Conservation (phyloP, 2,329 filamentous ascomycete genomes). For the Fusarium chlamydosporum region DNA sequence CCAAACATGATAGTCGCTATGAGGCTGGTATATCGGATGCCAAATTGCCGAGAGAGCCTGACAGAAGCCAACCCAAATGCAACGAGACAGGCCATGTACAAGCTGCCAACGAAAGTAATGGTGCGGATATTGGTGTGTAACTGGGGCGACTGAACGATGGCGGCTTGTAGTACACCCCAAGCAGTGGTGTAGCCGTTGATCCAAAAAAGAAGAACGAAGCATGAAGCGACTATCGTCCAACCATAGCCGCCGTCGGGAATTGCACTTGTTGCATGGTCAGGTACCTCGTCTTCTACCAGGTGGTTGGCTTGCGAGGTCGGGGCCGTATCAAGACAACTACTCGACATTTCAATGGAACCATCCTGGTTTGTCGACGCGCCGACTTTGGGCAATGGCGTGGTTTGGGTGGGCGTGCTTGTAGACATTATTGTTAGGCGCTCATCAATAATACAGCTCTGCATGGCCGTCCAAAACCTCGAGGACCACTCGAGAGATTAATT, state of each 20-base stretch:
- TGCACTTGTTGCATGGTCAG: slow-evolving; percentile 8
- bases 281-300: not conserved
- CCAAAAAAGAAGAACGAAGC: slow-evolving; percentile 8
- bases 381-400: not conserved
- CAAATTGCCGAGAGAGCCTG: not conserved
- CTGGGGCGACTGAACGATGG: not conserved
- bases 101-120: slow-evolving; percentile 10
- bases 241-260: slow-evolving; percentile 25
- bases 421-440: not conserved
- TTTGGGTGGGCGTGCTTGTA: not conserved
- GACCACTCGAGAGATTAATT: no score
- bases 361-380: not conserved
- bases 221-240: slow-evolving; percentile 12
- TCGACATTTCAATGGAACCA: not conserved
- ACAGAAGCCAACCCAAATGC: not conserved
- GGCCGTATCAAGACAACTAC: not conserved
- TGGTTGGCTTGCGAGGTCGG: not conserved
- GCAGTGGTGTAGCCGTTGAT: slow-evolving; percentile 6
- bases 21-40: not conserved
- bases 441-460: not conserved
- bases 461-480: not conserved
- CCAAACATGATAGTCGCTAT: not conserved
- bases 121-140: slow-evolving; percentile 2
- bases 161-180: slow-evolving; percentile 19
- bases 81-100: slow-evolving; percentile 9